A percentile compares a stretch with the other conserved stretches of the same genome.
These are phyloP conservation scores for Fusarium robinianum DNA, from an alignment of 2,329 filamentous ascomycete genomes.

Conservation along the genomic window DNA sequence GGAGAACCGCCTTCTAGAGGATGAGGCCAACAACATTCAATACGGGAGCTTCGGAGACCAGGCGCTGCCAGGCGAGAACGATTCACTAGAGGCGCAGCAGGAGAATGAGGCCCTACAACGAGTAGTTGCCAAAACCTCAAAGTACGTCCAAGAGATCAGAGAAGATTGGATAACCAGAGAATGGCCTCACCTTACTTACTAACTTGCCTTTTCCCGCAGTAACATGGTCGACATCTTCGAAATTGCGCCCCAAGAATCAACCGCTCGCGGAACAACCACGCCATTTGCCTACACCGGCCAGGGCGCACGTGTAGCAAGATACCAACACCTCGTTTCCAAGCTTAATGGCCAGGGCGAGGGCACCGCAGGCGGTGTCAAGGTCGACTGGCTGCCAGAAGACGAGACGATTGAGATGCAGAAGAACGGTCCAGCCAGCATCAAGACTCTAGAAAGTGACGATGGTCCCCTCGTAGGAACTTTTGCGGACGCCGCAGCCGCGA, in stretches of 20 bases:
- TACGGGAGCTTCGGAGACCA: constrained; percentile 68
- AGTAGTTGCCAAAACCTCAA: constrained; percentile 66
- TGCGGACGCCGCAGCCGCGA: constrained; percentile 60
- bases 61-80: constrained; percentile 57
- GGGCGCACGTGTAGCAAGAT: constrained; percentile 60
- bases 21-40: constrained; percentile 61
- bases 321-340: constrained; percentile 65
- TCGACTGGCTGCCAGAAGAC: constrained; percentile 61
- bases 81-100: constrained; percentile 65
- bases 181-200: constrained; percentile 9
- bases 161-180: neutral
- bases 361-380: constrained; percentile 48
- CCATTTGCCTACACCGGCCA: constrained; percentile 58
- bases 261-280: constrained; percentile 41
- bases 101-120: constrained; percentile 68
- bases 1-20: constrained; percentile 62
- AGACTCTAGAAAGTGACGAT: constrained; percentile 42
- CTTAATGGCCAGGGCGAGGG: constrained; percentile 53
- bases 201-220: constrained; percentile 48
- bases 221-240: constrained; percentile 72
- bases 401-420: constrained; percentile 52
- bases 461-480: constrained; percentile 62
- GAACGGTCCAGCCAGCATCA: constrained; percentile 42
- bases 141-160: constrained; percentile 49
- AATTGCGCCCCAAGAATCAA: constrained; percentile 58